A percentile compares a stretch with the other conserved stretches of the same genome.
phyloP scores from a whole-genome alignment of 495 filamentous ascomycete species.

The Mytilinidion resinicola region DNA sequence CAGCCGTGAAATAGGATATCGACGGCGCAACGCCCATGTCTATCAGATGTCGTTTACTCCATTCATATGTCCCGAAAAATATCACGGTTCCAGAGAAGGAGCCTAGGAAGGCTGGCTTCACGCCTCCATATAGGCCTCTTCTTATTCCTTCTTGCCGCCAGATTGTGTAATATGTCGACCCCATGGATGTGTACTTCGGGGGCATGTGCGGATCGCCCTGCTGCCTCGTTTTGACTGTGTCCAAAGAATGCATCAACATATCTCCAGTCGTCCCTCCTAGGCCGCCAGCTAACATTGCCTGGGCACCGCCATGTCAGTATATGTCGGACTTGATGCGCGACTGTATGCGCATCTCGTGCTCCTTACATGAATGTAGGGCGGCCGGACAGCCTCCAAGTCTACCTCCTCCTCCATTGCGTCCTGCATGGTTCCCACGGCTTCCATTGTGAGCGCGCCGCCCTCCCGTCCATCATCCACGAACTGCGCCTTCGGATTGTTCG shows the following conservation, averaged over 20 bases:
- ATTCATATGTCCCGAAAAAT: slow-evolving; percentile 96
- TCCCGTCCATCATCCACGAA: slow-evolving; percentile 32
- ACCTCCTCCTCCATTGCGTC: slow-evolving; percentile 15
- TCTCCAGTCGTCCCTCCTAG: slow-evolving; percentile 87
- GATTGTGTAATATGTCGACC: slow-evolving; percentile 84
- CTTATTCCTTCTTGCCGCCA: slow-evolving; percentile 84
- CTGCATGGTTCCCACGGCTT: slow-evolving; percentile 5
- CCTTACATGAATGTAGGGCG: slow-evolving; percentile 31
- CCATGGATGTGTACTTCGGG: slow-evolving; percentile 83
- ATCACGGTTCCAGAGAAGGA: slow-evolving; percentile 91
- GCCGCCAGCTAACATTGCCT: slow-evolving; percentile 95
- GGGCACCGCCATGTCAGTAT: not conserved
- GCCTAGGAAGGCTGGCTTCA: slow-evolving; percentile 79
- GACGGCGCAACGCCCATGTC: slow-evolving; percentile 71
- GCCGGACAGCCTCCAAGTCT: slow-evolving; percentile 30
- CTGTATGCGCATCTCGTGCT: not conserved
- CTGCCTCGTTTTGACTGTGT: slow-evolving; percentile 98
- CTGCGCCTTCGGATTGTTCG: slow-evolving; percentile 14
- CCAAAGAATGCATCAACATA: slow-evolving; percentile 97
- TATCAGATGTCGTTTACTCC: slow-evolving; percentile 82
- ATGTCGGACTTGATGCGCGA: not conserved
- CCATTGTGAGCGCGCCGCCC: slow-evolving; percentile 6
- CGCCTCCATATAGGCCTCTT: slow-evolving; percentile 88
- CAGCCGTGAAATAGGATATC: slow-evolving; percentile 77
- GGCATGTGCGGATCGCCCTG: slow-evolving; percentile 91